Evolutionary conservation across 768 basidiomycete species (phyloP).

Genomic region (Kwoniella sp.): DNA sequence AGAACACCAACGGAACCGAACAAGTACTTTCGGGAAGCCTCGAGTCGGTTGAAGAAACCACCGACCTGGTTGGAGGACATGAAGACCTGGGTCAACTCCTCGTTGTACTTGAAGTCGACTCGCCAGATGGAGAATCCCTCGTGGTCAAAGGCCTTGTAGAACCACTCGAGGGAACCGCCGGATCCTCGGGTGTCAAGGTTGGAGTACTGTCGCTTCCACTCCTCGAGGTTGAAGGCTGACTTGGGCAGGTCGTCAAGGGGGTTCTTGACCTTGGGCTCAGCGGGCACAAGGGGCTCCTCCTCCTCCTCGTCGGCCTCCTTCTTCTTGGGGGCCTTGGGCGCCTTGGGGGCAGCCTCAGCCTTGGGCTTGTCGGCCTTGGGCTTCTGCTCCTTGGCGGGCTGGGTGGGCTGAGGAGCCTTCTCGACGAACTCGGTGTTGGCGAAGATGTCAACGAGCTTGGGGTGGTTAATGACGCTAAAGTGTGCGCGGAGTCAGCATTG

Average conservation of each 20-base stretch:
- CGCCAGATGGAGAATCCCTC: constrained; percentile 89
- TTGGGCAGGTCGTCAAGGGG: constrained; percentile 87
- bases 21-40: constrained; percentile 94
- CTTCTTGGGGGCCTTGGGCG: constrained; percentile 54
- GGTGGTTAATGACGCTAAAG: constrained; percentile 70
- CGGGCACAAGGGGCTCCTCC: constrained; percentile 70
- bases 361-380: constrained; percentile 42
- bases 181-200: constrained; percentile 83
- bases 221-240: constrained; percentile 60
- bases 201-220: constrained; percentile 97
- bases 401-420: constrained; percentile 67
- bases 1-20: constrained; percentile 92
- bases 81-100: constrained; percentile 86
- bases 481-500: background rate
- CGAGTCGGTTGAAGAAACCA: constrained; percentile 95
- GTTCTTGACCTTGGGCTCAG: constrained; percentile 90
- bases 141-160: constrained; percentile 91
- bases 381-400: constrained; percentile 70
- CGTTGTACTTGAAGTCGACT: constrained; percentile 95
- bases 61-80: constrained; percentile 90
- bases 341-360: constrained; percentile 42
- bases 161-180: constrained; percentile 89
- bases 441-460: constrained; percentile 69
- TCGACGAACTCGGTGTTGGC: constrained; percentile 66
- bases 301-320: constrained; percentile 64